Evolutionary conservation across 371 early-diverging fungal genomes (phyloP).

Genomic region (Umbelopsis sp.): DNA sequence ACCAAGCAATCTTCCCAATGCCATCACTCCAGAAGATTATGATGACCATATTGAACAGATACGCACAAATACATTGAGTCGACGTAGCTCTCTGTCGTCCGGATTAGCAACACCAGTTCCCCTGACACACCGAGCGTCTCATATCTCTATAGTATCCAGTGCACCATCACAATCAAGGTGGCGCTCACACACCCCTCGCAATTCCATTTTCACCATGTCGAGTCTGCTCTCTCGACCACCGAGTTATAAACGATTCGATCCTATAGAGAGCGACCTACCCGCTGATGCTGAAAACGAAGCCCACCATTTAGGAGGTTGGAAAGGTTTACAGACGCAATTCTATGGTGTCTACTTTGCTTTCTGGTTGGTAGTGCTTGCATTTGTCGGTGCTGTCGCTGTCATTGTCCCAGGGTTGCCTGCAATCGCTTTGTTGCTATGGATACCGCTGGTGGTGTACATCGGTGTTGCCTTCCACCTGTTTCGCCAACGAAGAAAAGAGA

Average conservation of each 20-base stretch:
- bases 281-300: background rate
- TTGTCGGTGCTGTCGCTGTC: slow-evolving; percentile 24
- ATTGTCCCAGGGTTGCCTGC: slow-evolving; percentile 23
- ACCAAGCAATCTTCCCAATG: background rate
- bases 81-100: background rate
- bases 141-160: background rate
- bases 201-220: background rate
- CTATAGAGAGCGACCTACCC: background rate
- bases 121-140: background rate
- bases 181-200: background rate
- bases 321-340: slow-evolving; percentile 21
- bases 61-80: background rate
- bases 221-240: slow-evolving; percentile 14
- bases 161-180: background rate
- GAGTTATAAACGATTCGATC: slow-evolving; percentile 7
- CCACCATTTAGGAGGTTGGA: slow-evolving; percentile 1
- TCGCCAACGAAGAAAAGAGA: background rate
- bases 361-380: slow-evolving; percentile 25
- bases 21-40: background rate
- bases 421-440: slow-evolving; percentile 25
- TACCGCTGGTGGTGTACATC: slow-evolving; percentile 23
- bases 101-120: background rate
- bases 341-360: slow-evolving; percentile 24
- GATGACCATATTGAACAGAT: background rate
- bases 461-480: background rate